Conservation (phyloP, 345 rosid genomes). For the Rhodamnia rubescens region DNA sequence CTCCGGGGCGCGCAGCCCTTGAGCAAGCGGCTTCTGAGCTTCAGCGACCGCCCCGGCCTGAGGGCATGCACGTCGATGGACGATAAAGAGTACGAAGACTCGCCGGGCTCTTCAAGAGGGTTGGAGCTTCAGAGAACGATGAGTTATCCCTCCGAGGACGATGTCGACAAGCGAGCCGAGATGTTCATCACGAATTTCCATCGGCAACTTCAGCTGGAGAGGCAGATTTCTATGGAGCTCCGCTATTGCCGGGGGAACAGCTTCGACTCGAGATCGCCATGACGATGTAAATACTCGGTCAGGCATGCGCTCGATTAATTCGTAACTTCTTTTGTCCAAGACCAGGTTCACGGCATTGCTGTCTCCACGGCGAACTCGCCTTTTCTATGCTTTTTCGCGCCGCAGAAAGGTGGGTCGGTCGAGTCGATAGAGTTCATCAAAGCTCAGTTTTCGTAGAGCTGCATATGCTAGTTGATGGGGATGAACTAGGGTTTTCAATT, state of each 20-base stretch:
- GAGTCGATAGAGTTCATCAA: background rate
- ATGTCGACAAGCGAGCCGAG: slow-evolving; percentile 25
- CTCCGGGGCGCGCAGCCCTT: slow-evolving; percentile 26
- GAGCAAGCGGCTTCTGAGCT: slow-evolving; percentile 35
- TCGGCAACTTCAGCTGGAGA: slow-evolving; percentile 22
- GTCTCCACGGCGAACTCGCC: background rate
- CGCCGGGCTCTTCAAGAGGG: background rate
- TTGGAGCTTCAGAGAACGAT: slow-evolving; percentile 15
- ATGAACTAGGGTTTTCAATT: background rate
- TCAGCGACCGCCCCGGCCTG: slow-evolving; percentile 51
- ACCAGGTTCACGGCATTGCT: background rate
- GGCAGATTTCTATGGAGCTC: slow-evolving; percentile 28
- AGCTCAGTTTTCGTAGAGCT: background rate
- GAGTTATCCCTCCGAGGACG: slow-evolving; percentile 24
- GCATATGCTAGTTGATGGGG: background rate
- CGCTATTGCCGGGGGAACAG: slow-evolving; percentile 11
- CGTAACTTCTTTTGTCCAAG: background rate
- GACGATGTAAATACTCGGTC: background rate
- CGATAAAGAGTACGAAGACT: background rate
- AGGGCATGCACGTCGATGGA: slow-evolving; percentile 21
- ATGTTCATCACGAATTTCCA: slow-evolving; percentile 31
- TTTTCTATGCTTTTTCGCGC: background rate
- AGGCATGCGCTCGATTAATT: background rate
- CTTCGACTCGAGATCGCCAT: background rate
- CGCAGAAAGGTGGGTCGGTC: background rate